These are phyloP conservation scores for Nicotiana otophora DNA, from an alignment of 257 asterid genomes.

Conservation along the genomic window DNA sequence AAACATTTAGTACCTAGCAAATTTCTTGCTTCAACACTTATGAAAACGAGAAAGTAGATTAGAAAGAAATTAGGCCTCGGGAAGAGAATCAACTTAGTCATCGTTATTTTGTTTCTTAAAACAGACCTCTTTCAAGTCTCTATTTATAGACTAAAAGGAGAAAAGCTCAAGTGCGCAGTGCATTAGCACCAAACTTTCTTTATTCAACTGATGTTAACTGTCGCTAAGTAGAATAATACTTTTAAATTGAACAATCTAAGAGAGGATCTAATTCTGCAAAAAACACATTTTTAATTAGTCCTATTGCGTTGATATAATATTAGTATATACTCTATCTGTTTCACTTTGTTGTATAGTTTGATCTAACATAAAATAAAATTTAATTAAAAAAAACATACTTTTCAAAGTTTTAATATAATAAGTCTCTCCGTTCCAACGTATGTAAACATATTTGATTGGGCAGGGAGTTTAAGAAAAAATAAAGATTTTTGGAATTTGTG, in stretches of 20 bases:
- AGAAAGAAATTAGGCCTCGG: not conserved
- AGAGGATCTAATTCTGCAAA: not conserved
- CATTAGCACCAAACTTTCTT: not conserved
- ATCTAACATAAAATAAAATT: too few species aligned
- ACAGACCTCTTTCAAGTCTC: not conserved
- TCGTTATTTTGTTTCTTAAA: not conserved
- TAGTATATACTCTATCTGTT: not conserved
- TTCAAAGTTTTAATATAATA: too few species aligned
- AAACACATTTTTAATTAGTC: not conserved
- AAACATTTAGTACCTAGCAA: conserved; percentile 14
- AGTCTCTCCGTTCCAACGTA: too few species aligned
- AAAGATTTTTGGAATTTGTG: too few species aligned
- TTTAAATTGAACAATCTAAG: not conserved
- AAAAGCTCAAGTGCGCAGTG: not conserved
- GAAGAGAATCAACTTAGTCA: not conserved
- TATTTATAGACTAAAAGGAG: conserved; percentile 6
- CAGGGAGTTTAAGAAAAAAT: too few species aligned
- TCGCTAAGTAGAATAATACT: not conserved
- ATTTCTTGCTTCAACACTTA: conserved; percentile 18
- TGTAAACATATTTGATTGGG: too few species aligned
- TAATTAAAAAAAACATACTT: too few species aligned
- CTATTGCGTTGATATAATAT: not conserved
- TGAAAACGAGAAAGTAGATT: not conserved
- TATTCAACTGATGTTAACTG: not conserved
- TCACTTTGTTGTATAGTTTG: too few species aligned